Evolutionary conservation across 78 protist species (phyloP).

Genomic region (Dictyostelium intermedium): DNA sequence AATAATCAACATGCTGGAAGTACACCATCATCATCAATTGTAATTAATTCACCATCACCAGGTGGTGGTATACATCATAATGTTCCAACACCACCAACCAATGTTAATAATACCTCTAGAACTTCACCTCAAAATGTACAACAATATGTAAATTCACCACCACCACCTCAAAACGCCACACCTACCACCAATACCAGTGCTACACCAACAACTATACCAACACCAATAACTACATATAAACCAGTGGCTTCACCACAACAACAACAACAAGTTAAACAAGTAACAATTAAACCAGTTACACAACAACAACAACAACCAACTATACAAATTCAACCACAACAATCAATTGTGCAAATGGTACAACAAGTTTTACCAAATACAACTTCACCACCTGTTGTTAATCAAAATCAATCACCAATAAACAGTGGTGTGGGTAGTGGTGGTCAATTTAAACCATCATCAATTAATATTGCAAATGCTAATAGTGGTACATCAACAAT

Average conservation of each 20-base stretch:
- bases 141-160: neutral
- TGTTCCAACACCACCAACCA: neutral
- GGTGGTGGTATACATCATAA: neutral
- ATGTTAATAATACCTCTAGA: neutral
- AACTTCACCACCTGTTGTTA: neutral
- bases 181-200: neutral
- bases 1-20: neutral
- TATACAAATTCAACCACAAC: neutral
- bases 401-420: neutral
- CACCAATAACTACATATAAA: neutral
- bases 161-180: neutral
- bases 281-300: neutral
- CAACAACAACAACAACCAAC: neutral
- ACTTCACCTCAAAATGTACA: neutral
- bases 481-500: conserved; percentile 3
- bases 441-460: neutral
- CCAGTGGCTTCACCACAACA: neutral
- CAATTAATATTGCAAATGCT: neutral
- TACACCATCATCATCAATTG: conserved; percentile 4
- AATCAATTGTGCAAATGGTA: neutral
- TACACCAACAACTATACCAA: neutral
- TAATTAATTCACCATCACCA: neutral
- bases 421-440: neutral
- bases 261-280: neutral
- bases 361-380: neutral